A percentile compares a stretch with the other conserved stretches of the same genome.
phyloP scores from a whole-genome alignment of 305 asterid species.

The Fraxinus sp. region DNA sequence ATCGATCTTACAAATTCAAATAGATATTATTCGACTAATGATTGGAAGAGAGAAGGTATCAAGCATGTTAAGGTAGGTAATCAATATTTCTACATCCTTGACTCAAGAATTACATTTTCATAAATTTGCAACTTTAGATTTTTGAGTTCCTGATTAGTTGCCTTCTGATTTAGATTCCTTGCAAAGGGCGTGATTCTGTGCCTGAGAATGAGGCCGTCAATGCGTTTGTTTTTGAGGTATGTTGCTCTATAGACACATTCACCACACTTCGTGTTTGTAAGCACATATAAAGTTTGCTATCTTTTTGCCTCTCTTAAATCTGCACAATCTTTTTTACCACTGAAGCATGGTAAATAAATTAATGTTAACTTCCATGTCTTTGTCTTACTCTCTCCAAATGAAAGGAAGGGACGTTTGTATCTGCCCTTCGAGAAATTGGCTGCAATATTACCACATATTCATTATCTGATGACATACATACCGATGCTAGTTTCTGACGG shows the following conservation, averaged over 20 bases:
- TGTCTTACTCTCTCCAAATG: neutral
- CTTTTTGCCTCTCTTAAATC: neutral
- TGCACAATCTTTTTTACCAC: neutral
- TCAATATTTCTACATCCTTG: constrained; percentile 22
- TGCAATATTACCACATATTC: constrained; percentile 8
- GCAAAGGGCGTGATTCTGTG: constrained; percentile 96
- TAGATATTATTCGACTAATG: constrained; percentile 69
- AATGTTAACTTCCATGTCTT: constrained; percentile 17
- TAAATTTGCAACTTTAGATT: constrained; percentile 13
- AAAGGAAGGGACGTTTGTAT: neutral
- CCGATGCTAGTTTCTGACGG: neutral
- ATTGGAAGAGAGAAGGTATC: constrained; percentile 77
- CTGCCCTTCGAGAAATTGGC: neutral
- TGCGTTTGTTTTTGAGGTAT: constrained; percentile 83
- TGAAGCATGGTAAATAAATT: neutral
- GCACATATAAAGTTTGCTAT: neutral
- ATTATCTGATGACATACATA: neutral
- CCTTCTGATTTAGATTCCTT: constrained; percentile 62
- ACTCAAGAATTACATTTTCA: constrained; percentile 8
- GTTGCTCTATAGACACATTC: constrained; percentile 16
- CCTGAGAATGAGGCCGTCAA: constrained; percentile 92
- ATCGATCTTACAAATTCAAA: constrained; percentile 94
- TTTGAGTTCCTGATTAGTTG: constrained; percentile 31
- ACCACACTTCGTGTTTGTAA: neutral
- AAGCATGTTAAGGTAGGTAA: constrained; percentile 86